Conservation (phyloP, 164 flowering plant genomes). For the Vitis labrusca region DNA sequence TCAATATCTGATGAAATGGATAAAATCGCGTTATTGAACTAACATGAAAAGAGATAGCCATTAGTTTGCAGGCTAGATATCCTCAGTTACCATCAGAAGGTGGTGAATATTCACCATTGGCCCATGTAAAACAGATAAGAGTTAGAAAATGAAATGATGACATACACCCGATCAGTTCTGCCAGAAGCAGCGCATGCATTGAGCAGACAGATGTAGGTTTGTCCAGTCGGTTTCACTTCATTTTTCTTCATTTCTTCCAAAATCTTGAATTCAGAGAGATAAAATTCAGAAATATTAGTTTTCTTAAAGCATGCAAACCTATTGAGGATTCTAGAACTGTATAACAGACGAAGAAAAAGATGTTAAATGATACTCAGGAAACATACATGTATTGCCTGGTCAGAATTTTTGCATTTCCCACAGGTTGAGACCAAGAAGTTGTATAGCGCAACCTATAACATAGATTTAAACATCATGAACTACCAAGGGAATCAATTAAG, state of each 20-base stretch:
- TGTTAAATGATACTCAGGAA: not conserved
- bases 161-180: slow-evolving; percentile 87
- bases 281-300: not conserved
- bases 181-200: slow-evolving; percentile 85
- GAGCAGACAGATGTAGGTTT: slow-evolving; percentile 83
- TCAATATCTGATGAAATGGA: too few relatives aligned
- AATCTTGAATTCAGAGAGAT: slow-evolving; percentile 47
- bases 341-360: not conserved
- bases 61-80: too few relatives aligned
- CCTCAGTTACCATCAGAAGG: too few relatives aligned
- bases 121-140: not conserved
- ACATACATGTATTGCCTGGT: slow-evolving; percentile 66
- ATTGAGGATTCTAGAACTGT: not conserved
- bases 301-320: not conserved
- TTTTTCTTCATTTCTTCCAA: slow-evolving; percentile 88
- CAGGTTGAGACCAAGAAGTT: slow-evolving; percentile 86
- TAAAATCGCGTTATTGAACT: too few relatives aligned
- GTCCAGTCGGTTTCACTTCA: slow-evolving; percentile 88
- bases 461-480: not conserved
- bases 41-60: too few relatives aligned
- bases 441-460: slow-evolving; percentile 69
- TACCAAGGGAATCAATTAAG: not conserved
- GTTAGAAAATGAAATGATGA: slow-evolving; percentile 8
- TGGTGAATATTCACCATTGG: too few relatives aligned
- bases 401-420: slow-evolving; percentile 76